A percentile compares a stretch with the other conserved stretches of the same genome.
Evolutionary conservation across 257 asterid genomes (phyloP).

Genomic region (Nicotiana undulata): DNA sequence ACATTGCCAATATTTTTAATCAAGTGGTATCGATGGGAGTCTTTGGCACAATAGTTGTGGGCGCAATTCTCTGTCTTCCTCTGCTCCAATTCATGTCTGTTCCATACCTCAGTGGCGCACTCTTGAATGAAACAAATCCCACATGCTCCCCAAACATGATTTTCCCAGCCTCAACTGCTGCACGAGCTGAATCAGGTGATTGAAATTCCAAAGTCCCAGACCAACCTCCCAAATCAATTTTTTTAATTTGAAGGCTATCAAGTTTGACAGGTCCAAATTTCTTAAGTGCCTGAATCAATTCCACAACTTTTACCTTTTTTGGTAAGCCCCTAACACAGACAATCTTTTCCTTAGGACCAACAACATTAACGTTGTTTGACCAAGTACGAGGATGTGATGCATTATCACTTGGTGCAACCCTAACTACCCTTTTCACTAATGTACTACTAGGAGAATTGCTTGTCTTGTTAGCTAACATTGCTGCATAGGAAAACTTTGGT

Average conservation of each 20-base stretch:
- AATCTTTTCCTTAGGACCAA: background rate
- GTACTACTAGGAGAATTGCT: background rate
- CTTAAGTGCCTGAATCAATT: background rate
- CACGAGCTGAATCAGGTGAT: background rate
- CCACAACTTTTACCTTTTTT: background rate
- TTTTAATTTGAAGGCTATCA: background rate
- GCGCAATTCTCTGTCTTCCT: background rate
- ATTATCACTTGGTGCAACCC: background rate
- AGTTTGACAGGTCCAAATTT: background rate
- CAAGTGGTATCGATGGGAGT: background rate
- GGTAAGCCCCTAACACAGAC: background rate
- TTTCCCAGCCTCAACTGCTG: background rate
- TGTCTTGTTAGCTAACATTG: background rate
- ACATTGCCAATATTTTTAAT: background rate
- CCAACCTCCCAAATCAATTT: background rate
- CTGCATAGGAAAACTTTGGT: background rate
- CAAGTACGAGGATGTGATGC: background rate
- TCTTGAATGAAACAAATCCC: background rate
- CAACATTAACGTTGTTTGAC: too few relatives aligned
- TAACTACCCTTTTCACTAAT: background rate
- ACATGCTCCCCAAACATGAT: background rate
- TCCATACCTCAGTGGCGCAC: background rate
- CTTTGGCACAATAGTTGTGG: background rate
- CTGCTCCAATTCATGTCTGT: background rate
- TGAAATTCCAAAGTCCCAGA: background rate